A percentile compares a stretch with the other conserved stretches of the same genome.
Conservation (phyloP, 331 rosid species). For the Prunus yedoensis region DNA sequence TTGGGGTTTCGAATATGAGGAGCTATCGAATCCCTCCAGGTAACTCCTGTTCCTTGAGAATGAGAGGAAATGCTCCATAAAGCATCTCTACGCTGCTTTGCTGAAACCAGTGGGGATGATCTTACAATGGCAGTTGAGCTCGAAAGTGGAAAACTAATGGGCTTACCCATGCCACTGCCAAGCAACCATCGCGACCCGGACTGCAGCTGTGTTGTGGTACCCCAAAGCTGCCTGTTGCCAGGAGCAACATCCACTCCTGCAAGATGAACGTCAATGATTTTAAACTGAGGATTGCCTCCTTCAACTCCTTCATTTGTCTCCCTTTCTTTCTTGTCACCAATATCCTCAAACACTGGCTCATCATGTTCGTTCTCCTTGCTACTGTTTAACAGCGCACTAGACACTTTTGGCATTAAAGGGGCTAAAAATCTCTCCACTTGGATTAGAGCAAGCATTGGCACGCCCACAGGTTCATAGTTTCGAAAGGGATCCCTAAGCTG, state of each 20-base stretch:
- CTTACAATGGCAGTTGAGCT: constrained; percentile 47
- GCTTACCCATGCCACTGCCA: constrained; percentile 52
- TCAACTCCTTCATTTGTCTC: constrained; percentile 16
- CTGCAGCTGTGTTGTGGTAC: constrained; percentile 50
- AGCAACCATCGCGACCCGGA: constrained; percentile 70
- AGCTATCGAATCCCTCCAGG: constrained; percentile 21
- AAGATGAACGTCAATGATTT: constrained; percentile 47
- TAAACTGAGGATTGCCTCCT: constrained; percentile 27
- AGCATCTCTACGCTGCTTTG: constrained; percentile 38
- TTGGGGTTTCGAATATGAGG: constrained; percentile 61
- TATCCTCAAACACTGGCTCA: constrained; percentile 16
- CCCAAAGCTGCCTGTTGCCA: constrained; percentile 49
- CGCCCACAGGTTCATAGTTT: constrained; percentile 65
- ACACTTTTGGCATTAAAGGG: constrained; percentile 15
- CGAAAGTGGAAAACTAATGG: constrained; percentile 42
- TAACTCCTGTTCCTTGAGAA: constrained; percentile 21
- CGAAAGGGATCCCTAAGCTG: constrained; percentile 69
- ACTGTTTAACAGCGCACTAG: constrained; percentile 5
- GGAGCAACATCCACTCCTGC: constrained; percentile 47
- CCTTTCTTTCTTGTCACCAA: neutral
- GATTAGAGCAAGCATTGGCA: constrained; percentile 63
- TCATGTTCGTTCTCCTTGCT: constrained; percentile 13
- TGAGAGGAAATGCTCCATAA: constrained; percentile 73
- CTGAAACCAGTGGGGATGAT: constrained; percentile 29
- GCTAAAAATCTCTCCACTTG: constrained; percentile 50